Percentiles rank a stretch among this genome's conserved stretches.
Conservation (phyloP, 2,329 filamentous ascomycete species). For the Colletotrichum zoysiae region DNA sequence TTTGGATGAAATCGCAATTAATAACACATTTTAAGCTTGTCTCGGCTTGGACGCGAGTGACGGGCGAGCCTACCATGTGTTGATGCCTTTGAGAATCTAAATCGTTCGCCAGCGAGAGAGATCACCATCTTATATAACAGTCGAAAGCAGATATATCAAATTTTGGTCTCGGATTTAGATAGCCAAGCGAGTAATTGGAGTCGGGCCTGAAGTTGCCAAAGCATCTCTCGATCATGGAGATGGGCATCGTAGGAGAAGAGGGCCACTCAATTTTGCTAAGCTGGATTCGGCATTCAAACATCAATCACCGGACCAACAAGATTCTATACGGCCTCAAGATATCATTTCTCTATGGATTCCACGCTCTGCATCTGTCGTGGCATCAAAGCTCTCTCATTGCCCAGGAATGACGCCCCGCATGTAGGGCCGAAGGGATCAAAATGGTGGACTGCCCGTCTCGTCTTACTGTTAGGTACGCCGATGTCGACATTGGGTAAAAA, state of each 20-base stretch:
- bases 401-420: constrained; percentile 1
- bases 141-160: background rate
- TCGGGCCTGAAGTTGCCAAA: background rate
- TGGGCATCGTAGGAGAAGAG: background rate
- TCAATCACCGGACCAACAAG: background rate
- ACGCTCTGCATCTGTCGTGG: background rate
- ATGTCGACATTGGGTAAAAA: constrained; percentile 2
- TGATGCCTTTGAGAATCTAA: background rate
- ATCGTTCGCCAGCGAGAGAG: background rate
- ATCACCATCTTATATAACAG: background rate
- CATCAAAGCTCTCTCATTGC: constrained; percentile 1
- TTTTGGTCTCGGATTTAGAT: background rate
- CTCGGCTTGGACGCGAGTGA: background rate
- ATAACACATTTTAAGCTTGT: background rate
- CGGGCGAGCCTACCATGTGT: background rate
- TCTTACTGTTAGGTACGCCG: background rate
- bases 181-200: background rate
- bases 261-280: too few relatives aligned
- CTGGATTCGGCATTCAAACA: background rate
- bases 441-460: background rate
- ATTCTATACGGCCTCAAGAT: background rate
- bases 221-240: background rate
- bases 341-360: background rate
- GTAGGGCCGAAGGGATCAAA: background rate
- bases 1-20: background rate